A percentile compares a stretch with the other conserved stretches of the same genome.
These are phyloP conservation scores for Coprinellus micaceus DNA, from an alignment of 768 basidiomycete species.

Conservation along the genomic window DNA sequence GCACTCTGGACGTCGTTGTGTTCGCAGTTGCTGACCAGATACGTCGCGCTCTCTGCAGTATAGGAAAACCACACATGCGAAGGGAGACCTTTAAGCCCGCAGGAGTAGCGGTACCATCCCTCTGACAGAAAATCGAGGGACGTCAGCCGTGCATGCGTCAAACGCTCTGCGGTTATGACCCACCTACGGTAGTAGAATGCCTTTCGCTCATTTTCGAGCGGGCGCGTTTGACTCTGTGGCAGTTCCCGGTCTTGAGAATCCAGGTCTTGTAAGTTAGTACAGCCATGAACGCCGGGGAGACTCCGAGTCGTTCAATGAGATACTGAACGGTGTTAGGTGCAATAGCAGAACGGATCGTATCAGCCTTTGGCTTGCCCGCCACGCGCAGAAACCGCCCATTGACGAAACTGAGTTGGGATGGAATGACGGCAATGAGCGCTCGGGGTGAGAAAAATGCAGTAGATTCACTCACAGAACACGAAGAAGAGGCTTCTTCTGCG, in stretches of 20 bases:
- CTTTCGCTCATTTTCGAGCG: neutral
- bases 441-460: neutral
- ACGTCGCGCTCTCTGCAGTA: neutral
- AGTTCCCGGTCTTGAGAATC: constrained; percentile 8
- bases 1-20: neutral
- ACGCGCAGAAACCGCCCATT: neutral
- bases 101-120: constrained; percentile 7
- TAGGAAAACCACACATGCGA: constrained; percentile 8
- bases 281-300: constrained; percentile 4
- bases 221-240: neutral
- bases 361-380: neutral
- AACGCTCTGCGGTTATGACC: neutral
- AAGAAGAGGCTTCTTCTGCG: neutral
- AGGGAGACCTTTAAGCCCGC: neutral
- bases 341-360: neutral
- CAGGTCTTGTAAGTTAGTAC: neutral
- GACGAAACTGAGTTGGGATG: neutral
- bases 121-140: neutral
- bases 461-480: neutral
- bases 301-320: neutral
- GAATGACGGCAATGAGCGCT: neutral
- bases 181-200: neutral
- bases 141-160: neutral
- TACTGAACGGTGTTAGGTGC: neutral
- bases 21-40: neutral